phyloP scores from a whole-genome alignment of 116 monocot genomes.

The Iris pallida region DNA sequence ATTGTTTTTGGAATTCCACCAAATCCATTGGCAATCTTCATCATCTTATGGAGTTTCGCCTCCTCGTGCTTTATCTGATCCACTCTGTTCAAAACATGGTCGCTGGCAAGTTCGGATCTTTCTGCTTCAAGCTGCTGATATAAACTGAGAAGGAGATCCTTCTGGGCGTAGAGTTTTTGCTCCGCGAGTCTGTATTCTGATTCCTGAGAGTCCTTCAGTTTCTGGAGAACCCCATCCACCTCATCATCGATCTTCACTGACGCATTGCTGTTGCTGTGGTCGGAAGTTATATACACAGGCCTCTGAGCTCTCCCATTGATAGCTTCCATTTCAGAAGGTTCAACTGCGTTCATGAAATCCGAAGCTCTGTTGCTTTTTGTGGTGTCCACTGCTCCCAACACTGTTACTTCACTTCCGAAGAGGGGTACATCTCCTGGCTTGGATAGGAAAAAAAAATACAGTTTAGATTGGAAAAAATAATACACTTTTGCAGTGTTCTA shows the following conservation, averaged over 20 bases:
- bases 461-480: no score
- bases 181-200: neutral
- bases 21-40: conserved; percentile 44
- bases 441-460: neutral
- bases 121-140: conserved; percentile 46
- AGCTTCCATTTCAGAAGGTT: neutral
- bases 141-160: conserved; percentile 43
- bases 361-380: neutral
- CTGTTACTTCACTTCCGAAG: neutral
- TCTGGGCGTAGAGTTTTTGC: conserved; percentile 27
- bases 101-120: conserved; percentile 33
- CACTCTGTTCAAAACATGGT: conserved; percentile 28
- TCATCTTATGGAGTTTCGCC: conserved; percentile 42
- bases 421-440: neutral
- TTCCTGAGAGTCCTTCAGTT: neutral
- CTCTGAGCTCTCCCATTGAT: neutral
- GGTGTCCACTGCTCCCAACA: neutral
- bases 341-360: neutral
- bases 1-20: conserved; percentile 24
- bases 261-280: neutral
- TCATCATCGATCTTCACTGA: neutral
- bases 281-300: neutral
- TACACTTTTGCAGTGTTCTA: no score
- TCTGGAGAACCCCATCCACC: neutral
- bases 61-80: conserved; percentile 58